Base-by-base conservation (phyloP, 140 eudicot genomes). In the Ambrosia hybrid region DNA sequence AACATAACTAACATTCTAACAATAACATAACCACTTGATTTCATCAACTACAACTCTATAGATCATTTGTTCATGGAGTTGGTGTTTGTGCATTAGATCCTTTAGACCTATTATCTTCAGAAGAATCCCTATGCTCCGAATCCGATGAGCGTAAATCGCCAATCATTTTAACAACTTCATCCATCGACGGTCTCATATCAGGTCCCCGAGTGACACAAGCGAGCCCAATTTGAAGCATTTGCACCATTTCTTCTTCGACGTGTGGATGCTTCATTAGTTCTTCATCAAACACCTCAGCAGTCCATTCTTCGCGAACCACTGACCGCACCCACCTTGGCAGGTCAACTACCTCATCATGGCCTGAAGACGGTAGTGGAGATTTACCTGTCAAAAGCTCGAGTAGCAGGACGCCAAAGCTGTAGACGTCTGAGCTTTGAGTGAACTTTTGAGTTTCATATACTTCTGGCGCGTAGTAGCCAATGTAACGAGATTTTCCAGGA, bases 221-320 rank as follows among this genome's bases (percentile, higher is more conserved):
- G 5, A 91, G 86, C 48, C 89, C 97, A 72, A 91, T 86, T 37
- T 88, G 96, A 34, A 91, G 96, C 97, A 91, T 91, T 57, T 91
- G 96, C 57, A 91, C 97, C 87, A 91, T 80, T 83, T 91, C 97
- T 70, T 91, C 97, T 74, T 91, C 96, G 6, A 81, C 80, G 68
- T 86, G 86, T 52, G 68, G 90, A 61, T 76, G 75, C 88, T 70
- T 88, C 89, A 81, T 80, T 5, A 91, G 79, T 56, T 91, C 96
- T 64, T 68, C 89, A 60, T 91, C 97, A 67, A 91, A 91, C n/a
- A 91, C 97, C 62, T 91, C 97, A 0, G 97, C 95, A 6, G 97
- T 91, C 97, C 97, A 91, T 48, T 91, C 97, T 80, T 91, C 97
- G 45, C 96, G 74, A 4, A 91, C 97, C 49, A 91, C 97, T 1